Evolutionary conservation across 2,329 filamentous ascomycete genomes (phyloP).

Genomic region (Cladosporium sp.): DNA sequence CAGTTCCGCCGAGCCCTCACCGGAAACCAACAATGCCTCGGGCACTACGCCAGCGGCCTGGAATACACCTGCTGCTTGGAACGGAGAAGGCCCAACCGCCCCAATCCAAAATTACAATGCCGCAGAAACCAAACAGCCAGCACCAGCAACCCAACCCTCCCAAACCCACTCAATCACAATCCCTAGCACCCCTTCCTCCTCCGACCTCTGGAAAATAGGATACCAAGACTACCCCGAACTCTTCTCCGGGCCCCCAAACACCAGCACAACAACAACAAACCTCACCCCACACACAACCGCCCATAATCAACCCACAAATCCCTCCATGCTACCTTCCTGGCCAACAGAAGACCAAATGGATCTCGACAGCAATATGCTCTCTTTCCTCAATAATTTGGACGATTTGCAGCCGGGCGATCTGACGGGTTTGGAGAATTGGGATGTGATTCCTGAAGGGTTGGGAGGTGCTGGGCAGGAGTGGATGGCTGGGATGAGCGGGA

Average conservation of each 20-base stretch:
- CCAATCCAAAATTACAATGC: too few relatives aligned
- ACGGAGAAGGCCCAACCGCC: neutral
- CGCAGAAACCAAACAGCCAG: too few relatives aligned
- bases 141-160: too few relatives aligned
- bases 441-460: slow-evolving; percentile 15
- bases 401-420: slow-evolving; percentile 20
- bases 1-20: slow-evolving; percentile 4
- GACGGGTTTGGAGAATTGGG: slow-evolving; percentile 25
- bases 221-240: slow-evolving; percentile 12
- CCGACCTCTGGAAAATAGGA: neutral
- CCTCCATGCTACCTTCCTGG: neutral
- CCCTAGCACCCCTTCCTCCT: neutral
- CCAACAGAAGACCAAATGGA: slow-evolving; percentile 16
- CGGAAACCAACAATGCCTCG: neutral
- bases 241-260: neutral
- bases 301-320: neutral
- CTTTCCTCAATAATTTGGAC: slow-evolving; percentile 20
- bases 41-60: neutral
- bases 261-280: neutral
- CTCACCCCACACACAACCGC: neutral
- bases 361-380: slow-evolving; percentile 19
- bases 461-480: too few relatives aligned
- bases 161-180: slow-evolving; percentile 10
- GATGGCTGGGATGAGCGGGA: too few relatives aligned
- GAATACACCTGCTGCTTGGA: slow-evolving; percentile 10